Evolutionary conservation across 2,329 filamentous ascomycete species (phyloP), one percentile per base, ranked within the genome.

Genomic region (Calonectria pseudoreteaudii): DNA sequence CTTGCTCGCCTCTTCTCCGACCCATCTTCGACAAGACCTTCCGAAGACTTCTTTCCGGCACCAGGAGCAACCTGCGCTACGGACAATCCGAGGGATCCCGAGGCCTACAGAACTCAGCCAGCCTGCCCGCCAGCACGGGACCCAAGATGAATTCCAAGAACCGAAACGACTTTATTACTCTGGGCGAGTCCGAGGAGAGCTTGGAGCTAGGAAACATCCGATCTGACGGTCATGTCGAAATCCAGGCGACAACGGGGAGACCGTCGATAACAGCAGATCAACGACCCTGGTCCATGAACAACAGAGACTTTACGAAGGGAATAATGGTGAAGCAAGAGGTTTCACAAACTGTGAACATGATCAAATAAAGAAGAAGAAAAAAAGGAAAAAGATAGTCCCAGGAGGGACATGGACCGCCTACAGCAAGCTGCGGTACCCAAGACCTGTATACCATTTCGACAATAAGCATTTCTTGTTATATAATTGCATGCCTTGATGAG

Each of bases 1-100:
- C 79, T 4, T 79, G 76, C 53, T 81, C 77, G 1, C 75, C 79
- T 8, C 70, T 80, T 1, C 75, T 81, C 2, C 75, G 79, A 7
- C 78, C 79, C 36, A 74, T 80, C 8, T 80, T 80, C 30, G 78
- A 80, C 62, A 76, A 74, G 52, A 44, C 75, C 20, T 78, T 81
- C 34, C 50, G 66, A n/a, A 66, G 78, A 4, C 71, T 80, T 26
- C 52, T 79, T 18, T 77, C 71, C 44, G 58, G 53, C 60, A 58
- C 26, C 4, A 69, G 36, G 47, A 66, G 65, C 49, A 74, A 49
- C 11, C 47, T 60, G 44, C 62, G 38, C 30, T 58, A 68, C 38
- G 49, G 64, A 18, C 71, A 64, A 1, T 65, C 68, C 1, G 38
- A 71, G 11, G 72, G 47, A 10, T 74, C 72, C 0, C 62, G 64